Conservation (phyloP, 2,329 filamentous ascomycete species). For the Calonectria montana region DNA sequence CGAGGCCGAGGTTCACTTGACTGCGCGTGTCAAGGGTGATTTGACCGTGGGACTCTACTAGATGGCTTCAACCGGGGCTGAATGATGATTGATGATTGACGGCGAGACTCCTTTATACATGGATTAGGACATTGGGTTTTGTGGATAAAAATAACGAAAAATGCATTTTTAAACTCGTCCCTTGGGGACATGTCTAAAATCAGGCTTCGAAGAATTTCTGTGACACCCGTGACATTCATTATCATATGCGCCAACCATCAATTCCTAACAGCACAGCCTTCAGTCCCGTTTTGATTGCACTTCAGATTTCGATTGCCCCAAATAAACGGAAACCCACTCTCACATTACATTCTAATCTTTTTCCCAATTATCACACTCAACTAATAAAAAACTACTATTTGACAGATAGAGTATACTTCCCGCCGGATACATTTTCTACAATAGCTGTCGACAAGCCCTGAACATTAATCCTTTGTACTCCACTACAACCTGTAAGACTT, state of each 20-base stretch:
- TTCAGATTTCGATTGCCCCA: background rate
- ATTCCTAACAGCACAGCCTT: background rate
- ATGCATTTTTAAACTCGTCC: background rate
- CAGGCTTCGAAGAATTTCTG: background rate
- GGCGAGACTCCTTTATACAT: background rate
- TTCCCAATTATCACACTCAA: background rate
- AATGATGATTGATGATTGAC: background rate
- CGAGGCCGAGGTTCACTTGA: conserved; percentile 71
- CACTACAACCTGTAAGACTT: background rate
- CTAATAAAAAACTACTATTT: background rate
- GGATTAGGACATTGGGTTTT: background rate
- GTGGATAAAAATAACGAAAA: background rate
- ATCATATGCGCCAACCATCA: background rate
- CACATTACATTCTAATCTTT: background rate
- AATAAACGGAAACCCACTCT: background rate
- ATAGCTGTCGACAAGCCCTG: background rate
- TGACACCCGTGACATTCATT: background rate
- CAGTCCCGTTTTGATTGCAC: too few species aligned
- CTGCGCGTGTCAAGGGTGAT: conserved; percentile 69
- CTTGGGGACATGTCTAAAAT: background rate
- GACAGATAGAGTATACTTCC: background rate
- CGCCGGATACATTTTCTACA: background rate
- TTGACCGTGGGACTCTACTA: conserved; percentile 60
- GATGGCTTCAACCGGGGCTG: background rate
- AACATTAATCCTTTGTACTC: background rate